Evolutionary conservation across 2,329 filamentous ascomycete genomes (phyloP).

Genomic region (Neobulgaria alba): DNA sequence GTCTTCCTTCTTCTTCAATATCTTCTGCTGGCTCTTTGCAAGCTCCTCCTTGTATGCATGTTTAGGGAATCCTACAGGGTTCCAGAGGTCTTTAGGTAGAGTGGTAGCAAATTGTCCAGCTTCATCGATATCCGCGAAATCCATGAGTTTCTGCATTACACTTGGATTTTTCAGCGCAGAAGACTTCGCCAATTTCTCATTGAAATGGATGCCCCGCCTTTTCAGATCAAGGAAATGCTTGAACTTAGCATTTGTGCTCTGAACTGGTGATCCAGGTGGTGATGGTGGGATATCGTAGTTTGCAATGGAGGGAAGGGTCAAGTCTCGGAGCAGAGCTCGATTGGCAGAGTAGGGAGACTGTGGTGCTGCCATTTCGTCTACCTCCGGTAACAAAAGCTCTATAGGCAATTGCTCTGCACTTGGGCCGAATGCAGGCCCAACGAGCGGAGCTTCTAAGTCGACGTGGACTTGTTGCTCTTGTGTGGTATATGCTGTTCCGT

Average conservation of each 20-base stretch:
- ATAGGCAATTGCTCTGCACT: constrained; percentile 11
- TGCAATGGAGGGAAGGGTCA: constrained; percentile 64
- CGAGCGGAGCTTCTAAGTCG: constrained; percentile 20
- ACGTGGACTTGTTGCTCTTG: too few relatives aligned
- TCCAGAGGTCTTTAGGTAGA: constrained; percentile 46
- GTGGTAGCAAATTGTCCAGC: constrained; percentile 59
- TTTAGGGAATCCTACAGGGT: constrained; percentile 46
- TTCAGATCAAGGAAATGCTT: constrained; percentile 70
- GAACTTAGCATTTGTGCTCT: constrained; percentile 55
- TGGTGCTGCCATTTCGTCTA: constrained; percentile 24
- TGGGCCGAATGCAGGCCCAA: constrained; percentile 22
- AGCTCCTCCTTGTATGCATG: constrained; percentile 45
- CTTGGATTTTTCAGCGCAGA: constrained; percentile 63
- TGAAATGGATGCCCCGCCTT: constrained; percentile 69
- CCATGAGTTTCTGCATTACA: constrained; percentile 62
- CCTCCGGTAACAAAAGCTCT: constrained; percentile 14
- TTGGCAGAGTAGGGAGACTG: constrained; percentile 59
- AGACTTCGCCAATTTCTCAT: constrained; percentile 60
- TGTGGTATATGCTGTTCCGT: too few relatives aligned
- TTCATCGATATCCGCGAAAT: constrained; percentile 51
- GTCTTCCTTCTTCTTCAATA: constrained; percentile 26
- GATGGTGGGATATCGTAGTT: constrained; percentile 69
- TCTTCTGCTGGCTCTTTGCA: constrained; percentile 36
- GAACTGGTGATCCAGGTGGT: constrained; percentile 53
- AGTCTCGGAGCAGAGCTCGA: constrained; percentile 56